phyloP scores from a whole-genome alignment of 805 yeast species.

The Saccharomyces kudriavzevii region DNA sequence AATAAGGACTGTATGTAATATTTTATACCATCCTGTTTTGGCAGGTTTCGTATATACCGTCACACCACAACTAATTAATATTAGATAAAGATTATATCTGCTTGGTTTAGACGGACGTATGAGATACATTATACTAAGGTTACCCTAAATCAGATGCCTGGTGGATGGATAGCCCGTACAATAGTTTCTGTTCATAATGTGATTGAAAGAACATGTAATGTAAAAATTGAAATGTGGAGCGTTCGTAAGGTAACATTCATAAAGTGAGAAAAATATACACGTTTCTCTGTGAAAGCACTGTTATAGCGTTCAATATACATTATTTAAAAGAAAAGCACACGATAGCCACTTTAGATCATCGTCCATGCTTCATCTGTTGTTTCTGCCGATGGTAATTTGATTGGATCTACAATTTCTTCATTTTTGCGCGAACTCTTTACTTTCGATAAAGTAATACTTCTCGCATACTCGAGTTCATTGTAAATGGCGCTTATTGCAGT shows the following conservation, averaged over 20 bases:
- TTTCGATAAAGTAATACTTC: conserved; percentile 44
- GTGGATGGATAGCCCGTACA: neutral
- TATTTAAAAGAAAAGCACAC: neutral
- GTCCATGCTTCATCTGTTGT: conserved; percentile 2
- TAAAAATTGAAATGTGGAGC: too few species aligned
- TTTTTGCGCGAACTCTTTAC: conserved; percentile 20
- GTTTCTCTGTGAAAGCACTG: neutral
- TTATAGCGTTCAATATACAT: too few species aligned
- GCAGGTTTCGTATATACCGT: neutral
- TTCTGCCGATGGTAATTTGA: neutral
- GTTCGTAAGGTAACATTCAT: too few species aligned
- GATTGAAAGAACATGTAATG: neutral
- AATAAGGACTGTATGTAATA: neutral
- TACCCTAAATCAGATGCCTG: neutral
- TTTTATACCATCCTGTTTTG: neutral
- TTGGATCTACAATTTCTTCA: neutral
- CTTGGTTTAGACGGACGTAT: neutral
- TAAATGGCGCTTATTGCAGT: conserved; percentile 75
- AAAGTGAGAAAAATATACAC: neutral
- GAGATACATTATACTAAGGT: neutral
- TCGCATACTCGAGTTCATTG: conserved; percentile 69
- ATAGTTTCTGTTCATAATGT: neutral
- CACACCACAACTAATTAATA: neutral
- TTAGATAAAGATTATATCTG: neutral
- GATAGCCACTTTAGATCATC: neutral